Evolutionary conservation across 75 land plant species (phyloP), one percentile per base, ranked within the genome.

Genomic region (Gnetum montanum): DNA sequence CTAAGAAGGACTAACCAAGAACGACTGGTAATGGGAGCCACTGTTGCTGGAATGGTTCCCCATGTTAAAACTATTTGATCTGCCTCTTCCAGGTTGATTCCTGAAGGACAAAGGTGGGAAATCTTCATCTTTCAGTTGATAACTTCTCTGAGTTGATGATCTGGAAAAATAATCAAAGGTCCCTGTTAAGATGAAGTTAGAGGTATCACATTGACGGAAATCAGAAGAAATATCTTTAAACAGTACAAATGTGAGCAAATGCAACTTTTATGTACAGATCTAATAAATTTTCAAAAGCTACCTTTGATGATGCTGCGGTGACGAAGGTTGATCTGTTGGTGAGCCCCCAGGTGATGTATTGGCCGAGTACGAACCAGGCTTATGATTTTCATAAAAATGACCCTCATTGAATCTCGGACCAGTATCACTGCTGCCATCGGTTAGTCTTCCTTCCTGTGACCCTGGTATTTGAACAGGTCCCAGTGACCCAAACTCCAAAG

Each of bases 401-500:
- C 70, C 80, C 31, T 69, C 74, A 38, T 45, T 56, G 12, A 46
- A 31, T 24, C 58, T 70, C 20, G 69, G 22, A 18, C 22, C 51
- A n/a, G n/a, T n/a, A n/a, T n/a, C n/a, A n/a, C n/a, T n/a, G n/a
- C n/a, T n/a, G 22, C 55, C 36, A 3, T 53, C 55, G 12, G 19
- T 53, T 20, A 16, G 34, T 18, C 37, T 24, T 18, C 36, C 55
- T 16, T 70, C 78, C 47, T 68, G 66, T 6, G 36, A 38, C 25
- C 51, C 57, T 22, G 80, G 49, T 12, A 65, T 58, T 15, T 68
- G 80, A 28, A 68, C 70, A 6, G 70, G 74, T 12, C 86, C 75
- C 34, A 77, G 63, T 46, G 96, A 74, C 8, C 87, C 96, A 75
- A 90, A 82, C 57, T 85, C 90, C 49, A 80, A 62, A 34, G 70